These are phyloP conservation scores for Populus hybrid DNA, from an alignment of 441 rosid genomes.

Conservation along the genomic window DNA sequence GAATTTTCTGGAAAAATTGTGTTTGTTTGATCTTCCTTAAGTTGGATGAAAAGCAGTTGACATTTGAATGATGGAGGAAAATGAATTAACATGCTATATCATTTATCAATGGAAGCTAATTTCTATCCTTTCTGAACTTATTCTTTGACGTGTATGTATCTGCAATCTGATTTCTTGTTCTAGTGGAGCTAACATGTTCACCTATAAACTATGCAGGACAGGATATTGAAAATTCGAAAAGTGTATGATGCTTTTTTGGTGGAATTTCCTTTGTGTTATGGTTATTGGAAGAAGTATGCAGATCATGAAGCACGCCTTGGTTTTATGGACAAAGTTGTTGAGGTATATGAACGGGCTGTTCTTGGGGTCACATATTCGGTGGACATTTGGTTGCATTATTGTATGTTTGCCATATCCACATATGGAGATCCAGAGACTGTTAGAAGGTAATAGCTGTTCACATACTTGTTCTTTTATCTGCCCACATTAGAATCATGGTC, in stretches of 20 bases:
- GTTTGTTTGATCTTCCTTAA: neutral
- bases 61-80: neutral
- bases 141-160: neutral
- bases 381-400: constrained; percentile 93
- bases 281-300: constrained; percentile 98
- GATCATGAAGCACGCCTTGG: constrained; percentile 92
- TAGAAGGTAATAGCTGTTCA: constrained; percentile 67
- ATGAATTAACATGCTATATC: neutral
- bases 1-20: neutral
- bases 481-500: constrained; percentile 29
- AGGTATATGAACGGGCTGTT: constrained; percentile 94
- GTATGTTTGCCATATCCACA: constrained; percentile 77
- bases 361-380: constrained; percentile 92
- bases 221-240: constrained; percentile 70
- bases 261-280: constrained; percentile 96
- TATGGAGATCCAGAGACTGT: constrained; percentile 95
- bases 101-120: neutral
- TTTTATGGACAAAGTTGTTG: constrained; percentile 90
- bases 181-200: constrained; percentile 11
- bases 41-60: neutral
- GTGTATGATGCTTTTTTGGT: constrained; percentile 91
- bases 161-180: neutral
- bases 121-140: neutral
- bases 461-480: constrained; percentile 14
- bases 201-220: constrained; percentile 55